Base-by-base conservation (phyloP, 331 rosid species). In the Cydonia oblonga region DNA sequence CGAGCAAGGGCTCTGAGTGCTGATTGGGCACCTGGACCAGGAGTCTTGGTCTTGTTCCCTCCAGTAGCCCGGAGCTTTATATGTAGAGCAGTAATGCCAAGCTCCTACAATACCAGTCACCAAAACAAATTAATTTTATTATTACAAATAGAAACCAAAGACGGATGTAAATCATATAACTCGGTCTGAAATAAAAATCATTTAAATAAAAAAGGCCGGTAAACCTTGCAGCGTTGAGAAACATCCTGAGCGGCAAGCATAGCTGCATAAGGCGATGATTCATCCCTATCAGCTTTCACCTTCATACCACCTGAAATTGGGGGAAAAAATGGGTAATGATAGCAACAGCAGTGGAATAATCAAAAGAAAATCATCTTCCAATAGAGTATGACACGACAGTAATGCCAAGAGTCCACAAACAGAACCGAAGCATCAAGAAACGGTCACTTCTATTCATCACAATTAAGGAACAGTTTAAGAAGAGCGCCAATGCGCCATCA, bases 1-100 rank as follows among this genome's bases (percentile, higher is more conserved):
- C 96, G 97, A 77, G 97, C 96, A 75, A 91, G 95, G 30, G 97
- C 97, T 18, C 97, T 82, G 13, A 91, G 93, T 6, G 96, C 97
- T 13, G 93, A 86, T 76, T 91, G 97, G 60, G 93, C 93, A 13
- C 96, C 96, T 6, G 96, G 96, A 14, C 96, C 96, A 15, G 92
- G 97, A 19, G 97, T 84, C 54, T 91, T 86, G 5, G 96, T 91
- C 76, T 91, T 91, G 83, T 91, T 91, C 42, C 97, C 97, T 16
- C 97, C 97, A 1, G 91, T 89, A 58, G 97, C 97, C 19, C 93
- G 85, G 26, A 92, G 93, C 88, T 81, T 92, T 29, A 92, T 86
- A 44, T 89, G 96, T 66, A 92, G 82, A 72, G 97, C 93, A 64
- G 97, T 87, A 26, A 92, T 85, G 57, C 97, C 97, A 32, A 92